Evolutionary conservation across 108 stramenopile genomes (phyloP).

Genomic region (Skeletonema menzelii): DNA sequence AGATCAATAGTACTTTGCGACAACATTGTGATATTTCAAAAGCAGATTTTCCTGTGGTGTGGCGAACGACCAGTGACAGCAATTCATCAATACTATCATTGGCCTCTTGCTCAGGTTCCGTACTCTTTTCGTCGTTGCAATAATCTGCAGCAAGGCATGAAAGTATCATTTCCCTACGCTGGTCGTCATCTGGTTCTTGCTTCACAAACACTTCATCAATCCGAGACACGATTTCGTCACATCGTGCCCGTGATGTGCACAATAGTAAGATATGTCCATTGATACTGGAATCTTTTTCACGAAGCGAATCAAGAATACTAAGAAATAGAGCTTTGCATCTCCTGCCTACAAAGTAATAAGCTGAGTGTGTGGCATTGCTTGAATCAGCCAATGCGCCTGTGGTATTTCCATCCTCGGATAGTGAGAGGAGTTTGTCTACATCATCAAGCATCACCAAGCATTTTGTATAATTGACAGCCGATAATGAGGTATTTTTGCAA

Average conservation of each 20-base stretch:
- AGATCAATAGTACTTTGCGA: slow-evolving; percentile 45
- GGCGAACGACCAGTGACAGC: slow-evolving; percentile 45
- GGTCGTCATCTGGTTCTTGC: slow-evolving; percentile 46
- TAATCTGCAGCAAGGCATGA: background rate
- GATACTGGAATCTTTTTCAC: background rate
- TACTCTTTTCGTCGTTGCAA: background rate
- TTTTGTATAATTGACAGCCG: slow-evolving; percentile 9
- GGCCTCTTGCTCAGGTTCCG: background rate
- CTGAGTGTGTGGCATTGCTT: background rate
- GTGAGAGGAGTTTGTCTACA: slow-evolving; percentile 54
- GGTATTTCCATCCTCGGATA: slow-evolving; percentile 31
- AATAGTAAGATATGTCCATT: slow-evolving; percentile 50
- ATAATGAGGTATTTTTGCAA: background rate
- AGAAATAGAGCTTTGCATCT: slow-evolving; percentile 44
- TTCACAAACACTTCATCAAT: slow-evolving; percentile 56
- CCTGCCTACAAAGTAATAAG: slow-evolving; percentile 23
- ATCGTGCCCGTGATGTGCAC: slow-evolving; percentile 51
- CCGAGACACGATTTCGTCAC: slow-evolving; percentile 43
- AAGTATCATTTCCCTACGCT: slow-evolving; percentile 51
- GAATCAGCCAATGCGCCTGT: background rate
- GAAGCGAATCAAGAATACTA: slow-evolving; percentile 41
- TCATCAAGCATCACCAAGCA: slow-evolving; percentile 75
- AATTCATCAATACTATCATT: slow-evolving; percentile 14
- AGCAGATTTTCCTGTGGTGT: slow-evolving; percentile 55
- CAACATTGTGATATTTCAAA: slow-evolving; percentile 71